A percentile compares a stretch with the other conserved stretches of the same genome.
phyloP scores from a whole-genome alignment of 1,284 basidiomycete genomes.

The Rhodotorula sp. region DNA sequence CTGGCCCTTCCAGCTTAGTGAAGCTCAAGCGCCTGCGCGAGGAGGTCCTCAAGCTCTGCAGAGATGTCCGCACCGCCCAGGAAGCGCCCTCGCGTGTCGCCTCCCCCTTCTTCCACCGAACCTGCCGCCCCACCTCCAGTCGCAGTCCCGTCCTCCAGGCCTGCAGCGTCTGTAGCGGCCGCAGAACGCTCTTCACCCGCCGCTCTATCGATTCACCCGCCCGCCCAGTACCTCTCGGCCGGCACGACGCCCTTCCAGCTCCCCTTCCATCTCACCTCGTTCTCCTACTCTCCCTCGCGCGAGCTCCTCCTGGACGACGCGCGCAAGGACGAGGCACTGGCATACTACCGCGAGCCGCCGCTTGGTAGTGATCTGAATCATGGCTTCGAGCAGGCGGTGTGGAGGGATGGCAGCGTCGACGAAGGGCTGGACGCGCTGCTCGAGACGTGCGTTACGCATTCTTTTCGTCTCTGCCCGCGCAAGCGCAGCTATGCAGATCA shows the following conservation, averaged over 20 bases:
- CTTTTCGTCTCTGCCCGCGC: background rate
- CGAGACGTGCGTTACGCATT: constrained; percentile 25
- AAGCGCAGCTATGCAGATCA: too few relatives aligned
- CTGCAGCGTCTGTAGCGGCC: background rate
- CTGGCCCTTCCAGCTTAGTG: too few relatives aligned
- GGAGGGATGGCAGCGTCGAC: constrained; percentile 62
- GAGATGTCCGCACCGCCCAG: background rate
- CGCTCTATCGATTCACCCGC: constrained; percentile 6
- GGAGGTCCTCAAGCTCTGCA: background rate
- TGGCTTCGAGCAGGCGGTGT: constrained; percentile 62
- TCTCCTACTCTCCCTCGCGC: constrained; percentile 60
- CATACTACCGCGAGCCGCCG: constrained; percentile 68
- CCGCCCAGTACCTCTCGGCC: constrained; percentile 12
- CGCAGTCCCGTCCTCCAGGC: background rate
- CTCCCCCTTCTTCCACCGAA: background rate
- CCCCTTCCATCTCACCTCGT: constrained; percentile 64
- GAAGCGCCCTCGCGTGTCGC: constrained; percentile 12
- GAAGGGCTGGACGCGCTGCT: constrained; percentile 46
- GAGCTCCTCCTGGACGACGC: constrained; percentile 45
- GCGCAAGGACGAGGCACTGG: constrained; percentile 60
- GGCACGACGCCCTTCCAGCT: constrained; percentile 60
- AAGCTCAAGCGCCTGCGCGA: too few relatives aligned
- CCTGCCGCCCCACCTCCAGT: background rate
- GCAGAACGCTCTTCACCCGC: background rate
- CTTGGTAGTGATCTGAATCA: constrained; percentile 51